Percentiles rank a stretch among this genome's conserved stretches.
These are phyloP conservation scores for Coniochaeta sp. DNA, from an alignment of 2,329 filamentous ascomycete species.

Conservation along the genomic window DNA sequence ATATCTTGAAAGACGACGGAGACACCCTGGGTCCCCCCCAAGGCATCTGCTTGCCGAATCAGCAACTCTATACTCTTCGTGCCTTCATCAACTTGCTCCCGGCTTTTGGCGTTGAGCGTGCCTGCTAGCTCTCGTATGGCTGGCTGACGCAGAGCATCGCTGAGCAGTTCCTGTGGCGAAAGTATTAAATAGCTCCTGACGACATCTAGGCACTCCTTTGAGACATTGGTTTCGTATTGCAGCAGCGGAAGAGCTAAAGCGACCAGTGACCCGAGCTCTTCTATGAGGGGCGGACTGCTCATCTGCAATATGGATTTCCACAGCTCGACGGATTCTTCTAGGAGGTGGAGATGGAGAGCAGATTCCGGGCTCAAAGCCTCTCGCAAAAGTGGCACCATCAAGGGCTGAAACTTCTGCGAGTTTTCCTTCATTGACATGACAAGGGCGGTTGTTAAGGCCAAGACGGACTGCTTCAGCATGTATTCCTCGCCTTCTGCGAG, in stretches of 20 bases:
- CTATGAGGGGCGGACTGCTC: constrained; percentile 52
- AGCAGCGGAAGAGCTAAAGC: constrained; percentile 59
- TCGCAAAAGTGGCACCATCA: constrained; percentile 76
- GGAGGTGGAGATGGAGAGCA: constrained; percentile 69
- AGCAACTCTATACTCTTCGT: constrained; percentile 57
- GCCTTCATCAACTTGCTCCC: constrained; percentile 51
- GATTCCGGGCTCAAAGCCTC: constrained; percentile 73
- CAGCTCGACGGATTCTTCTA: constrained; percentile 87
- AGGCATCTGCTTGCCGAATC: constrained; percentile 53
- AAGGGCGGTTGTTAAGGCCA: constrained; percentile 76
- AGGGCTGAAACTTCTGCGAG: constrained; percentile 68
- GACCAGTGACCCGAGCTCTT: constrained; percentile 55
- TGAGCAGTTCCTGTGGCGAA: constrained; percentile 59
- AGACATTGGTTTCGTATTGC: constrained; percentile 57
- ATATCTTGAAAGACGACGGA: constrained; percentile 59
- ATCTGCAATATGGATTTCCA: constrained; percentile 72
- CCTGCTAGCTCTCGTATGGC: constrained; percentile 41
- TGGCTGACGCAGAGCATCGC: constrained; percentile 44
- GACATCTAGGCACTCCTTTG: constrained; percentile 54
- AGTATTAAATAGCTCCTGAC: constrained; percentile 65
- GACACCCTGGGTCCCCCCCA: constrained; percentile 56
- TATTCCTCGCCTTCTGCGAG: constrained; percentile 73
- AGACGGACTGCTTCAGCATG: constrained; percentile 88
- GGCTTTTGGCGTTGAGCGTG: constrained; percentile 43
- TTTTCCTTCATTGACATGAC: constrained; percentile 78